Conservation (phyloP, 805 yeast genomes). For the Debaryomyces maramus region DNA sequence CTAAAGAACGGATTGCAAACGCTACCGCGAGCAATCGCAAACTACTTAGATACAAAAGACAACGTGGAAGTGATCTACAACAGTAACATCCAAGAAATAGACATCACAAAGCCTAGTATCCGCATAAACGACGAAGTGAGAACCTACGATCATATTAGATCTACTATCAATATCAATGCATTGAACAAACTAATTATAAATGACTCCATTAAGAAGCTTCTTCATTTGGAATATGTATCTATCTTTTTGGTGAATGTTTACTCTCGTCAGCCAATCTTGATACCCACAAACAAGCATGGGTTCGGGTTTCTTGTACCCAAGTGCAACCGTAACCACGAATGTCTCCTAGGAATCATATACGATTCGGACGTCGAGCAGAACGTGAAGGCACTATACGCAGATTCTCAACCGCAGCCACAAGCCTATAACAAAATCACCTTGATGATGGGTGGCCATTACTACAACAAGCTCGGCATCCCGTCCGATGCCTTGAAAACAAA, state of each 20-base stretch:
- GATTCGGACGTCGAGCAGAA: constrained; percentile 74
- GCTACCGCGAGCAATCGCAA: constrained; percentile 46
- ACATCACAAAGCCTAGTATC: constrained; percentile 15
- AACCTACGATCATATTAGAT: constrained; percentile 55
- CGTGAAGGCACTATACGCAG: constrained; percentile 6
- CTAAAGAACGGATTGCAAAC: constrained; percentile 57
- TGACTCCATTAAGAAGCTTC: constrained; percentile 18
- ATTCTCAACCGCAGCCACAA: not conserved
- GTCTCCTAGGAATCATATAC: constrained; percentile 81
- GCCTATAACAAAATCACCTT: constrained; percentile 71
- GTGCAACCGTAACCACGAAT: constrained; percentile 47
- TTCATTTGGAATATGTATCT: constrained; percentile 38
- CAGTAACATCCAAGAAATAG: constrained; percentile 21
- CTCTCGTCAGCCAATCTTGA: constrained; percentile 36
- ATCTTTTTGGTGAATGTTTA: constrained; percentile 71
- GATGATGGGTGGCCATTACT: constrained; percentile 85
- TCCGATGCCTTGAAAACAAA: constrained; percentile 25
- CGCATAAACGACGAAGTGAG: constrained; percentile 13
- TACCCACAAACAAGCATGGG: constrained; percentile 50
- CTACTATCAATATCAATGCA: constrained; percentile 52
- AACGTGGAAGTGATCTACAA: constrained; percentile 44
- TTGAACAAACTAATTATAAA: constrained; percentile 34
- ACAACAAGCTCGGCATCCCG: constrained; percentile 31
- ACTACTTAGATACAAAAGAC: constrained; percentile 32
- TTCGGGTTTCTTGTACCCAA: constrained; percentile 88